These are phyloP conservation scores for Paecilomyces dactylethromorphus DNA, from an alignment of 2,329 filamentous ascomycete genomes.

Conservation along the genomic window DNA sequence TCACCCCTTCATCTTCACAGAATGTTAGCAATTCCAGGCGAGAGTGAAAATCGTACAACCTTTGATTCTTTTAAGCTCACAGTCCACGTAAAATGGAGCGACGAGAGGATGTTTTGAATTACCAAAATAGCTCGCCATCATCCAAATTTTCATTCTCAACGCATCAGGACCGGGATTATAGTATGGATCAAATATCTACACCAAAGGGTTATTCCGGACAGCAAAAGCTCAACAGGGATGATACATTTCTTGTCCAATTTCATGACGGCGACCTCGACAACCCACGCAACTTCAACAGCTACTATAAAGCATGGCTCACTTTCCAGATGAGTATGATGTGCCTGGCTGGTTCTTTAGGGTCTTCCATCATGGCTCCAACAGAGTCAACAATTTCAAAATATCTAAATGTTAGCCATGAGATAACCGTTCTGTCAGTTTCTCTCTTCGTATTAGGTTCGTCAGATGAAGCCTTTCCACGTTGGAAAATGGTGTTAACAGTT, in stretches of 20 bases:
- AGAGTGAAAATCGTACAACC: not conserved
- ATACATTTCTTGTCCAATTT: not conserved
- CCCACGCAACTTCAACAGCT: constrained; percentile 40
- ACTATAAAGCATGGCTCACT: constrained; percentile 43
- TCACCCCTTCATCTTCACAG: too few species aligned
- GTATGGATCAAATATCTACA: not conserved
- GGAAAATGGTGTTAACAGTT: not conserved
- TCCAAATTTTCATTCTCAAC: not conserved
- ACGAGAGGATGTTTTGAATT: not conserved
- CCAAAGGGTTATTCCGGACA: not conserved
- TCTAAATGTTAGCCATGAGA: constrained; percentile 36
- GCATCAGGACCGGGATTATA: too few species aligned
- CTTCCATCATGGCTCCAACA: constrained; percentile 46
- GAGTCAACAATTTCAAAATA: constrained; percentile 36
- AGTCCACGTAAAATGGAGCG: not conserved
- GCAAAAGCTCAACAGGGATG: not conserved
- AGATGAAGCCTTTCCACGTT: not conserved
- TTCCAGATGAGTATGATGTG: constrained; percentile 46
- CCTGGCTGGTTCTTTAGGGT: constrained; percentile 43
- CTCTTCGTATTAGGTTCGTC: constrained; percentile 33
- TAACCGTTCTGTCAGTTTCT: constrained; percentile 40
- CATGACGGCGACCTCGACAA: constrained; percentile 30
- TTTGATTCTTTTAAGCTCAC: not conserved
- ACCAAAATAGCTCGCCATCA: not conserved
- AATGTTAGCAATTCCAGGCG: not conserved